Evolutionary conservation across 179 eudicot genomes (phyloP).

Genomic region (Actinidia arguta): DNA sequence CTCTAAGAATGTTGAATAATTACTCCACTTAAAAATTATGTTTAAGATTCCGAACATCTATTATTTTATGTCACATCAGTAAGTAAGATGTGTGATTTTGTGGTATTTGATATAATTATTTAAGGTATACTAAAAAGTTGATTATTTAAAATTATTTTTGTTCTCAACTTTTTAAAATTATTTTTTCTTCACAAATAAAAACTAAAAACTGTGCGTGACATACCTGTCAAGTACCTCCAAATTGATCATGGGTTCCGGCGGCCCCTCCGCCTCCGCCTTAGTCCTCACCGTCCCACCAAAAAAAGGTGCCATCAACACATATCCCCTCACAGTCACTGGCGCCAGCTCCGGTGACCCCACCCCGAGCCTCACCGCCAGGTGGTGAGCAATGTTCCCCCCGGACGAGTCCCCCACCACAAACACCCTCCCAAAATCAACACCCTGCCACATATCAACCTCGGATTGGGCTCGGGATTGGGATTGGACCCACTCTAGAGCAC

Average conservation of each 20-base stretch:
- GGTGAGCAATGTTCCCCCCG: conserved; percentile 85
- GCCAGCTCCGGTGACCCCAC: conserved; percentile 39
- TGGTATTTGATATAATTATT: too few relatives aligned
- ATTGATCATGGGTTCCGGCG: conserved; percentile 47
- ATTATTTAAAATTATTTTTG: too few relatives aligned
- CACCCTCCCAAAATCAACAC: conserved; percentile 57
- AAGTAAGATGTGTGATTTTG: too few relatives aligned
- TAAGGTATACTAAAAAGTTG: too few relatives aligned
- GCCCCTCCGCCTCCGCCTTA: conserved; percentile 62
- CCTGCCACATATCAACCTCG: conserved; percentile 27
- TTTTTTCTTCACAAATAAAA: neutral
- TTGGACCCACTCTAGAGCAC: conserved; percentile 57
- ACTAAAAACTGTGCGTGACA: too few relatives aligned
- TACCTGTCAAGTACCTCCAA: conserved; percentile 77
- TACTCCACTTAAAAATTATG: too few relatives aligned
- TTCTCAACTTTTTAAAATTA: neutral
- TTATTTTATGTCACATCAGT: too few relatives aligned
- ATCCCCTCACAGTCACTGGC: conserved; percentile 60
- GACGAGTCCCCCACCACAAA: conserved; percentile 80
- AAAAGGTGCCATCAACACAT: conserved; percentile 72
- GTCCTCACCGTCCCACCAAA: conserved; percentile 74
- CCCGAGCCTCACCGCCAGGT: conserved; percentile 60
- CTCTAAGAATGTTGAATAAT: too few relatives aligned
- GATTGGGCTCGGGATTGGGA: conserved; percentile 34
- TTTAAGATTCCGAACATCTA: too few relatives aligned